These are phyloP conservation scores for Pythium chondricola DNA, from an alignment of 352 stramenopile genomes.

Conservation along the genomic window DNA sequence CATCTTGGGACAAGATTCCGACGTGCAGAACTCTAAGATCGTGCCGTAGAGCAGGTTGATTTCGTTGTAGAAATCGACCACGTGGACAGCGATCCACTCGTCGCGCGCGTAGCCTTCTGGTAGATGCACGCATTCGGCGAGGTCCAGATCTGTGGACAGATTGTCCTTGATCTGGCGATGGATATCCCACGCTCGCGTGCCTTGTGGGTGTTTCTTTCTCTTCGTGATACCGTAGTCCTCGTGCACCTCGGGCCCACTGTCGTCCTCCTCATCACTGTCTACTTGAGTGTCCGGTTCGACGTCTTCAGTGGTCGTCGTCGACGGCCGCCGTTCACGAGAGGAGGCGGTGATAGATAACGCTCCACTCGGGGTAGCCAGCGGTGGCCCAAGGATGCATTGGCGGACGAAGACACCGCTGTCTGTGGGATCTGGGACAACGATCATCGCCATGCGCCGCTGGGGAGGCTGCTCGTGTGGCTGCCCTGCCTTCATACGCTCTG, in stretches of 20 bases:
- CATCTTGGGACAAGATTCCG: conserved; percentile 61
- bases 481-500: too few species aligned
- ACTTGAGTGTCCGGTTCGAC: background rate
- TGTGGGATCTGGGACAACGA: background rate
- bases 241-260: conserved; percentile 25
- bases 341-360: too few species aligned
- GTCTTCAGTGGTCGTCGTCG: conserved; percentile 3
- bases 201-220: conserved; percentile 46
- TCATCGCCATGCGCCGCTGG: conserved; percentile 15
- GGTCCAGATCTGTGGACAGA: conserved; percentile 45
- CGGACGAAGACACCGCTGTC: conserved; percentile 6
- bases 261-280: background rate
- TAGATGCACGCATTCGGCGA: conserved; percentile 56
- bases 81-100: conserved; percentile 72
- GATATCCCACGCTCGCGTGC: conserved; percentile 59
- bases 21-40: conserved; percentile 77
- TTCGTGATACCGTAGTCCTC: conserved; percentile 50
- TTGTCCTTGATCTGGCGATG: conserved; percentile 70
- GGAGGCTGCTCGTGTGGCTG: background rate
- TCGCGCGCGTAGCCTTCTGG: conserved; percentile 52
- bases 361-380: too few species aligned
- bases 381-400: conserved; percentile 9
- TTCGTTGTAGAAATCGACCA: conserved; percentile 93
- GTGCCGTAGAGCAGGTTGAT: conserved; percentile 89
- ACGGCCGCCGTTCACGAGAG: background rate